Percentiles rank a stretch among this genome's conserved stretches.
phyloP scores from a whole-genome alignment of 2,329 filamentous ascomycete genomes.

The Apiospora phragmitis region DNA sequence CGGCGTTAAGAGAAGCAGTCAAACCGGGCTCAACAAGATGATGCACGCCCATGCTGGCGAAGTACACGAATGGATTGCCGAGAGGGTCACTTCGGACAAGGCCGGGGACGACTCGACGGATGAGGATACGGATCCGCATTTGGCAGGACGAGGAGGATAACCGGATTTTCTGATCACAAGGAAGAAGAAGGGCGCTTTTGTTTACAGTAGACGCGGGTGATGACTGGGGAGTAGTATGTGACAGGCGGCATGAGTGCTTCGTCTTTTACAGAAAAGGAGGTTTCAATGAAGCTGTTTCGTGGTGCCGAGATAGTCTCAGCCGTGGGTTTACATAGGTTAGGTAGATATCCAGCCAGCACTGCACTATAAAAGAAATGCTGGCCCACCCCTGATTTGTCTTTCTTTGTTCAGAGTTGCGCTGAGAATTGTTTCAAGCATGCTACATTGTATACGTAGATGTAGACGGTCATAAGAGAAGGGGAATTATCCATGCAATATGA shows the following conservation, averaged over 20 bases:
- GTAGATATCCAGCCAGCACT: background rate
- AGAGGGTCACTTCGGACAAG: slow-evolving; percentile 34
- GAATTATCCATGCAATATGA: too few relatives aligned
- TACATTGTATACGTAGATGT: background rate
- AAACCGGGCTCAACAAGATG: slow-evolving; percentile 54
- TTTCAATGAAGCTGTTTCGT: background rate
- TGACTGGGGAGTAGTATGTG: background rate
- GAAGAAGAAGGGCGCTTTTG: background rate
- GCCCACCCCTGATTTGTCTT: background rate
- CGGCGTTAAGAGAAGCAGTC: slow-evolving; percentile 52
- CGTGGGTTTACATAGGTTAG: background rate
- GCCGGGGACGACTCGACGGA: slow-evolving; percentile 52
- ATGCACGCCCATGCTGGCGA: slow-evolving; percentile 55
- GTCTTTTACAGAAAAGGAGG: background rate
- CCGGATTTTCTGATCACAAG: too few relatives aligned
- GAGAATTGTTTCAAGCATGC: background rate
- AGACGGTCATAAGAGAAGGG: background rate
- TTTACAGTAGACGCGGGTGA: background rate
- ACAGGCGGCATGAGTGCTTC: background rate
- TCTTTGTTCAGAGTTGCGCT: background rate
- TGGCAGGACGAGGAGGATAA: background rate
- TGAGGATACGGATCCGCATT: slow-evolving; percentile 35
- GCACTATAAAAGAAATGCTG: background rate
- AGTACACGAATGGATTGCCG: slow-evolving; percentile 51
- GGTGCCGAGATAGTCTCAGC: background rate